A percentile compares a stretch with the other conserved stretches of the same genome.
Conservation (phyloP, 1,139 yeast genomes). For the Saccharomyces hybrid region DNA sequence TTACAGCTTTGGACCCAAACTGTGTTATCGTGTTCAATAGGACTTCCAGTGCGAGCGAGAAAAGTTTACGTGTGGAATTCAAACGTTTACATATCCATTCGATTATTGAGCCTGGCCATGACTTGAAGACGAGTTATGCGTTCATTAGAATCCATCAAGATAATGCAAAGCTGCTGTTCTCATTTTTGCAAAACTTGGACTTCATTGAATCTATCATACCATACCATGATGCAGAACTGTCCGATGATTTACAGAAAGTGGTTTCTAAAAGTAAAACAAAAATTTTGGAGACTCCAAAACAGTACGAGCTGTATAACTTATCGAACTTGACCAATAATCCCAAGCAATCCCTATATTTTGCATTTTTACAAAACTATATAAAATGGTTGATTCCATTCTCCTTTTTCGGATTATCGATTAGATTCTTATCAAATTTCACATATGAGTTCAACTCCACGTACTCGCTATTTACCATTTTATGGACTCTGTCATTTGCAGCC, state of each 20-base stretch:
- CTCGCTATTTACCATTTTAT: slow-evolving; percentile 44
- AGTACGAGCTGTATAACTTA: slow-evolving; percentile 19
- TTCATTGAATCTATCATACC: slow-evolving; percentile 58
- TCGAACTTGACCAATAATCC: slow-evolving; percentile 43
- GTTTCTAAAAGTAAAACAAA: slow-evolving; percentile 8
- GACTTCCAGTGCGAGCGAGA: slow-evolving; percentile 1
- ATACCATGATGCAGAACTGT: slow-evolving; percentile 40
- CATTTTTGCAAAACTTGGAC: slow-evolving; percentile 35
- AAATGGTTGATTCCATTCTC: slow-evolving; percentile 58
- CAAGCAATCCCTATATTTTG: slow-evolving; percentile 69
- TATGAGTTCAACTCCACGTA: slow-evolving; percentile 51
- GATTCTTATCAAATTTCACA: slow-evolving; percentile 32
- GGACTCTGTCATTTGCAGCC: slow-evolving; percentile 53
- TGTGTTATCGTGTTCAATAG: slow-evolving; percentile 4
- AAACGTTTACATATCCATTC: slow-evolving; percentile 14
- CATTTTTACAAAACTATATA: slow-evolving; percentile 58
- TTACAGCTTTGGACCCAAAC: slow-evolving; percentile 3
- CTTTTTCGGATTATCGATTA: slow-evolving; percentile 42
- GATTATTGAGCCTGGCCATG: slow-evolving; percentile 24
- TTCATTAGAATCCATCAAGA: slow-evolving; percentile 17
- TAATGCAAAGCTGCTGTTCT: slow-evolving; percentile 5
- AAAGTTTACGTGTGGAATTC: not conserved
- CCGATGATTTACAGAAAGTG: slow-evolving; percentile 22
- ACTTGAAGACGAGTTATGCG: slow-evolving; percentile 15
- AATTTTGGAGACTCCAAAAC: slow-evolving; percentile 14